These are phyloP conservation scores for Apiospora aurea DNA, from an alignment of 2,329 filamentous ascomycete species.

Conservation along the genomic window DNA sequence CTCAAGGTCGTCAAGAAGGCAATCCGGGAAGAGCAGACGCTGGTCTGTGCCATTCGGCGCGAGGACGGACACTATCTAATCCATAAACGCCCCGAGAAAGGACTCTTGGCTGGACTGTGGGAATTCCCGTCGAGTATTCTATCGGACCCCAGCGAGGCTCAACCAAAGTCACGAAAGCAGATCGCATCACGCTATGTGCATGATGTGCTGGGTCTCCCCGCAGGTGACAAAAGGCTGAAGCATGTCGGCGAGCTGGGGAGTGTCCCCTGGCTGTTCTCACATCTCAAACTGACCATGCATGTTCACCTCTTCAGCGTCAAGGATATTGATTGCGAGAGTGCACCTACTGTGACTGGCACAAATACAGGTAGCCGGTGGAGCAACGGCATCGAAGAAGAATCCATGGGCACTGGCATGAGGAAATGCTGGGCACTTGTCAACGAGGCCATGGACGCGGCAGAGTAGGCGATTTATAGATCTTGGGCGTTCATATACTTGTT, in stretches of 20 bases:
- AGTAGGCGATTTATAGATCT: not conserved
- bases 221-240: slow-evolving; percentile 33
- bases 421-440: slow-evolving; percentile 60
- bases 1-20: slow-evolving; percentile 59
- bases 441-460: slow-evolving; percentile 29
- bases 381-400: slow-evolving; percentile 53
- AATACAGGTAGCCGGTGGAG: slow-evolving; percentile 43
- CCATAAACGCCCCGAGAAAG: slow-evolving; percentile 59
- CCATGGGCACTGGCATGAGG: slow-evolving; percentile 66
- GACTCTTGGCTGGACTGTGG: slow-evolving; percentile 62
- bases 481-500: not conserved
- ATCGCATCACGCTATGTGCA: slow-evolving; percentile 47
- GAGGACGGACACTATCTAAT: slow-evolving; percentile 54
- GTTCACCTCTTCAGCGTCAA: slow-evolving; percentile 57
- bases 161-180: slow-evolving; percentile 42
- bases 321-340: slow-evolving; percentile 23
- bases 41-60: slow-evolving; percentile 59
- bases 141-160: slow-evolving; percentile 36
- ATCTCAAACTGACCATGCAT: slow-evolving; percentile 64
- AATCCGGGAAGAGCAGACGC: slow-evolving; percentile 57
- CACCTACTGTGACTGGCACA: slow-evolving; percentile 19
- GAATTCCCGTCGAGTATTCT: slow-evolving; percentile 59
- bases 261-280: slow-evolving; percentile 65
- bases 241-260: slow-evolving; percentile 54
- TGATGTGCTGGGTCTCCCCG: slow-evolving; percentile 34